Base-by-base conservation (phyloP, 306 rosid genomes). In the Cucurbita argyrosperma region DNA sequence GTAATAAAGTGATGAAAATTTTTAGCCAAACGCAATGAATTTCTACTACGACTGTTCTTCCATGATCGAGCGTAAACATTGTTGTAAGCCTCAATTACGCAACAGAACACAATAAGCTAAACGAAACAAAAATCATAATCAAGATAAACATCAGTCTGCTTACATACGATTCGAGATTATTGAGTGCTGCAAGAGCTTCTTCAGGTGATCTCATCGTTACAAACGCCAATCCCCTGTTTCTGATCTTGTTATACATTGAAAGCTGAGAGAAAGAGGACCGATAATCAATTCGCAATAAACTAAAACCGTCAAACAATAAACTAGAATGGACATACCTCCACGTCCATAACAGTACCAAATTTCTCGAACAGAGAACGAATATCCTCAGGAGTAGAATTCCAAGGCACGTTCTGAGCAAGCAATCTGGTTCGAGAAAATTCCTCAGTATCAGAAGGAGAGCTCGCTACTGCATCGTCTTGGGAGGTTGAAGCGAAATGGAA, bases 161-260 rank as follows among this genome's bases (percentile, higher is more conserved):
- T 88, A 91, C 99, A 89, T 77, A 87, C 74, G 87, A 83, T 81
- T 89, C 90, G 53, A 91, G 95, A 79, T 80, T 82, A 7, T 77
- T 82, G 77, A 91, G 79, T 72, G 96, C 96, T 0, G 71, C 79
- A n/a, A 57, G 84, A 74, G 96, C 96, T 61, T 91, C 97, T 86
- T 94, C 95, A 3, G 86, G 92, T 1, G 97, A 88, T 57, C 86
- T 85, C 99, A 94, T 91, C 66, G 91, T 85, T 37, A 94, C 95
- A 79, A 94, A 94, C n/a, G 99, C 99, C 88, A 94, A 85, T 50
- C 97, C 99, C 74, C 97, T 87, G 76, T 85, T 94, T 80, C 83
- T 87, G 65, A 66, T 77, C 85, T 88, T 91, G 82, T 83, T 86
- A 77, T 82, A 84, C 97, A 91, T 91, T 0, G 97, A 86, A 74